Evolutionary conservation across 495 filamentous ascomycete genomes (phyloP), one percentile per base, ranked within the genome.

Genomic region (Chlorociboria aeruginascens): DNA sequence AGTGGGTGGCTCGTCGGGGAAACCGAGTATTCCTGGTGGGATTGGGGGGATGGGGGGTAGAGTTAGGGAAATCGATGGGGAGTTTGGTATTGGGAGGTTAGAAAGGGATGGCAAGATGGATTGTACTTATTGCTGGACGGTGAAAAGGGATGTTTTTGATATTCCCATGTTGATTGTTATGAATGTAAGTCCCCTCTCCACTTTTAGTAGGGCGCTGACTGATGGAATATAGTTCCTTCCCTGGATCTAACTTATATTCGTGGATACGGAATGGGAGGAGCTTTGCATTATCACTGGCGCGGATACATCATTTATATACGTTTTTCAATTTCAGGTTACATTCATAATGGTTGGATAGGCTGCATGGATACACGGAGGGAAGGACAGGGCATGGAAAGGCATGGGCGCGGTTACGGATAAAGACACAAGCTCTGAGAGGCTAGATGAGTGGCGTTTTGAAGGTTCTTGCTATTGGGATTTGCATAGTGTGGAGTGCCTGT

Each of bases 141-240:
- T 97, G 48, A 92, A 89, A 71, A 72, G 92, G 50, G 92, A 98
- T 64, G 85, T 92, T 39, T 98, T 97, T 68, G 92, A 96, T 64
- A 95, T 98, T 63, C 92, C 92, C 28, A 96, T 95, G 89, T 66
- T 98, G 63, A 92, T 96, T 65, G 81, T 95, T 57, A 89, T 95
- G 69, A 95, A 95, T 68, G 92, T 95, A 61, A 80, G 89, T 81
- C 28, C 32, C 30, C 9, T 32, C 31, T 14, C 35, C 9, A 16
- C 33, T 13, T 20, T 36, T 25, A 42, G 12, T 8, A 16, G 37
- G 14, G 37, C 28, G 8, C 11, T 43, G 9, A 14, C 40, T 43
- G 14, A 43, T 14, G 3, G 20, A 40, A n/a, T 40, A n/a, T n/a
- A 58, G 55, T 58, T 58, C 45, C 51, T 58, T 10, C 55, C 55